Evolutionary conservation across 106 monocot species (phyloP), one percentile per base, ranked within the genome.

Genomic region (Allium sativum): DNA sequence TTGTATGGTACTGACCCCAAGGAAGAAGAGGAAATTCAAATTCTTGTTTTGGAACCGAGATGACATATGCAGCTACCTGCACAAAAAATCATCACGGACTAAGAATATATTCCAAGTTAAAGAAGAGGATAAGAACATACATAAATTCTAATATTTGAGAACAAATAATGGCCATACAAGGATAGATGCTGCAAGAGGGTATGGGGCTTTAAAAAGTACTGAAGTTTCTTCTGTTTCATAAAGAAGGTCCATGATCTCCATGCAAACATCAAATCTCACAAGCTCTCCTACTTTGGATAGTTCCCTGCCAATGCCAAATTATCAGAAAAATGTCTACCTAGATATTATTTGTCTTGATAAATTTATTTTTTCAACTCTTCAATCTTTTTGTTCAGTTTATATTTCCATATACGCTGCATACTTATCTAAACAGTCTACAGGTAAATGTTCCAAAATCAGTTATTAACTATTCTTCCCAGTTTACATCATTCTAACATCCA

Each of bases 1-100:
- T 31, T 31, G 18, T 61, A 61, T 44, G 18, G 8, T 61, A 61
- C 46, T 71, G 77, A 94, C 94, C 89, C 94, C 94, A 94, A 53
- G 89, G 93, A 79, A 94, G 82, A 65, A 94, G 42, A 43, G 89
- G 94, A 57, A 89, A 94, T 42, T 86, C 94, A 77, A 74, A 84
- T 45, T 40, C 65, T 48, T 86, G 82, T 67, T 75, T 81, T 52
- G 85, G 89, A 17, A 86, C 79, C 45, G 80, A 76, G n/a, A 94
- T 72, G 55, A 78, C 41, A 65, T 94, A 94, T 21, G 86, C 77
- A 50, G 76, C 48, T 43, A 85, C 83, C 93, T 94, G 76, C 66
- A 80, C 10, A 65, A 42, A 48, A 13, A 62, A 40, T 4, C 45
- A 50, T 50, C 10, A 21, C 31, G 5, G 31, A 31, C 31, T 31